Evolutionary conservation across 352 stramenopile genomes (phyloP), one percentile per base, ranked within the genome.

Genomic region (Hyaloperonospora brassicae): DNA sequence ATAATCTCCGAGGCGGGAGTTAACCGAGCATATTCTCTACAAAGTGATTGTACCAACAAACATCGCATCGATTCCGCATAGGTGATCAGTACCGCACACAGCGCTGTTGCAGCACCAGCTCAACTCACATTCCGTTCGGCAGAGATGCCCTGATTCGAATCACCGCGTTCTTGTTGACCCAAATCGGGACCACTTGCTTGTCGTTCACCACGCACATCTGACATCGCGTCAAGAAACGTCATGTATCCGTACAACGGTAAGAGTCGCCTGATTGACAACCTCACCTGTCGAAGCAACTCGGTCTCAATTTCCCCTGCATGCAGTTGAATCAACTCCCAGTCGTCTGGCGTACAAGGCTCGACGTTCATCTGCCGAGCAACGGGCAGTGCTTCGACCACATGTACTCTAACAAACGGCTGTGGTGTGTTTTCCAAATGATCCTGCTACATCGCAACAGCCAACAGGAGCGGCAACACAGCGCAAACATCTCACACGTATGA

Each of bases 281-380:
- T 2, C 62, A 94, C 83, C 81, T 95, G 86, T 24, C 76, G 74
- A 36, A 96, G 57, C 43, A 96, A 69, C 50, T 93, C 80, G 22
- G 65, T 72, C 52, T 96, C 86, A 48, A 96, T 73, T 34, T 84
- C 64, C 2, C 82, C 85, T 0, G 86, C 82, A 56, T 95, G 84
- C 50, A 93, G 52, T 59, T 96, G 85, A 51, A 96, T 89, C 17
- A 96, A 69, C 52, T 96, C 86, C 86, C 86, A 96, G 62, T 96
- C 86, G 57, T 96, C 86, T 1, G 81, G 57, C 2, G 85, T 92
- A 41, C 76, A 82, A 9, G 86, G 86, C 47, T 96, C 85, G 5
- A 96, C 79, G 52, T 88, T 84, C 21, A 96, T 69, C 35, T 90
- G 70, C 7, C 64, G 61, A 23, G 84, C 84, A 42, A 84, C 73